A percentile compares a stretch with the other conserved stretches of the same genome.
Evolutionary conservation across 106 monocot genomes (phyloP).

Genomic region (Hemerocallis citrina): DNA sequence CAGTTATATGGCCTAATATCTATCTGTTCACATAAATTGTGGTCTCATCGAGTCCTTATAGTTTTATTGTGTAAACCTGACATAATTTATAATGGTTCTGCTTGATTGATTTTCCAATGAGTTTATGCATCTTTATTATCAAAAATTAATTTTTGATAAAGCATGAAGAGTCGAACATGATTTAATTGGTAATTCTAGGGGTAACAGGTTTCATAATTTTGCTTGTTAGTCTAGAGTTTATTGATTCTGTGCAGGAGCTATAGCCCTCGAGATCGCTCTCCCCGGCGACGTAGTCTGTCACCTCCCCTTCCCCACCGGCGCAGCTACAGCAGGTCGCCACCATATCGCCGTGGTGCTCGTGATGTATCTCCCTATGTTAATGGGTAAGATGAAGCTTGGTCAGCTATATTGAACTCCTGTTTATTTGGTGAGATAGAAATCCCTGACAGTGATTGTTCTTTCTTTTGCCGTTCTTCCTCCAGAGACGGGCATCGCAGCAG

Average conservation of each 20-base stretch:
- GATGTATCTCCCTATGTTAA: constrained; percentile 41
- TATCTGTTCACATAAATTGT: neutral
- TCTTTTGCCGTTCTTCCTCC: no score
- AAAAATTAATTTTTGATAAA: no score
- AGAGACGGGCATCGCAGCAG: constrained; percentile 29
- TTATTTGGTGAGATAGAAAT: neutral
- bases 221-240: no score
- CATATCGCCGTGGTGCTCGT: constrained; percentile 29
- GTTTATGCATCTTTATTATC: no score
- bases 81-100: no score
- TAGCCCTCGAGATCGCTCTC: constrained; percentile 73
- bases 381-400: constrained; percentile 18
- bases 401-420: neutral
- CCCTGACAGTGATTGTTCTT: neutral
- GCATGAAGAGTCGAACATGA: no score
- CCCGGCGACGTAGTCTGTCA: constrained; percentile 17
- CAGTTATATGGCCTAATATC: neutral
- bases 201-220: no score
- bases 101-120: no score
- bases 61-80: no score
- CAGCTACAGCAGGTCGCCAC: constrained; percentile 9
- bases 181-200: no score
- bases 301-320: constrained; percentile 32
- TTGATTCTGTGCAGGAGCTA: constrained; percentile 27
- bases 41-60: no score